Conservation (phyloP, 176 grass and related monocot species). For the Triticum timopheevii region DNA sequence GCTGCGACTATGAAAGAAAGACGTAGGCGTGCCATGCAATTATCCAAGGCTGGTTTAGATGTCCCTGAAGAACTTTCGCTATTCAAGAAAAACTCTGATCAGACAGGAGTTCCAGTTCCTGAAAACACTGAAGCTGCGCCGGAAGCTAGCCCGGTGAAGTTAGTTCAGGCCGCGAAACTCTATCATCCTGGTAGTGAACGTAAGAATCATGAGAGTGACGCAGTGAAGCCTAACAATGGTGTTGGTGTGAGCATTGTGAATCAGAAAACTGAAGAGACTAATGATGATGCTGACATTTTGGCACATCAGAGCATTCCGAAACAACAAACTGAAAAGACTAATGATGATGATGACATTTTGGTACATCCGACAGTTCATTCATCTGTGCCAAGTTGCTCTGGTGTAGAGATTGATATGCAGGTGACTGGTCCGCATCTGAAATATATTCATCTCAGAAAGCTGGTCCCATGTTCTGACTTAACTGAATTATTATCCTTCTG, state of each 20-base stretch:
- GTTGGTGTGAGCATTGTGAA: constrained; percentile 21
- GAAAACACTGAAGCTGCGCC: constrained; percentile 9
- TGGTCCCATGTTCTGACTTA: constrained; percentile 4
- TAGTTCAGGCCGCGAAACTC: constrained; percentile 25
- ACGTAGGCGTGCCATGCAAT: constrained; percentile 59
- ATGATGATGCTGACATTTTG: constrained; percentile 15
- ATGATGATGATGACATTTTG: constrained; percentile 19
- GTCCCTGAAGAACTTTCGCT: constrained; percentile 62
- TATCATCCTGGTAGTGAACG: neutral
- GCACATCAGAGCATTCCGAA: constrained; percentile 32
- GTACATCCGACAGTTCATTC: constrained; percentile 32
- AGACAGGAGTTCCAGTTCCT: constrained; percentile 26
- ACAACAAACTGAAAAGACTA: constrained; percentile 16
- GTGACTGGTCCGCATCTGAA: constrained; percentile 9
- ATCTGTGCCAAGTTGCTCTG: constrained; percentile 32
- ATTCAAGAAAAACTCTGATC: constrained; percentile 49
- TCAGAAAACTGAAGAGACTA: constrained; percentile 20
- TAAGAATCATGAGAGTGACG: constrained; percentile 16
- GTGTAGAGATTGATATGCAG: constrained; percentile 37
- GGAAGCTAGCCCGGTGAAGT: constrained; percentile 16
- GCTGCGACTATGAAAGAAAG: constrained; percentile 87
- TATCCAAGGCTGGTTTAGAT: constrained; percentile 77
- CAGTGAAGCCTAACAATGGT: constrained; percentile 24
- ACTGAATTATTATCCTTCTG: constrained; percentile 6
- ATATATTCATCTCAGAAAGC: neutral